Percentiles rank a stretch among this genome's conserved stretches.
Conservation (phyloP, 805 yeast species). For the Candida palmyrensis region DNA sequence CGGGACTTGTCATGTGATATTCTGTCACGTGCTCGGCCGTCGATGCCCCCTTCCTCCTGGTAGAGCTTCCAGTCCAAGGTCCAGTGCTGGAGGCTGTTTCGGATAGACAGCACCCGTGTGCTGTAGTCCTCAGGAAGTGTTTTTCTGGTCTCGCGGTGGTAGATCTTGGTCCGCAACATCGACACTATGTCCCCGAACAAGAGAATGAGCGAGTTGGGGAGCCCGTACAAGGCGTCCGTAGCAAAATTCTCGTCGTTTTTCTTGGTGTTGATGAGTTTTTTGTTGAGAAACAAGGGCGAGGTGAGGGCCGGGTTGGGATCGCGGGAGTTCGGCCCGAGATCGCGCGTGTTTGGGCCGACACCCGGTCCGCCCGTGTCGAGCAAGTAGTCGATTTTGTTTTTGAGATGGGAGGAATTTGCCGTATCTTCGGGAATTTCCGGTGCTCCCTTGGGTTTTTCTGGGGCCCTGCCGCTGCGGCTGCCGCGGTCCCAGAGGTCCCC, state of each 20-base stretch:
- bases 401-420: conserved; percentile 8
- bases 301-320: conserved; percentile 13
- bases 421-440: too few relatives aligned
- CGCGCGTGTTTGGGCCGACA: neutral
- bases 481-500: conserved; percentile 24
- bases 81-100: conserved; percentile 58
- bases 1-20: too few relatives aligned
- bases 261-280: conserved; percentile 40
- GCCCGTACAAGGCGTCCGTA: conserved; percentile 77
- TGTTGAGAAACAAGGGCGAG: conserved; percentile 37
- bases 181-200: conserved; percentile 71
- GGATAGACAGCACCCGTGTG: conserved; percentile 23
- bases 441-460: too few relatives aligned
- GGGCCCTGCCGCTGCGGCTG: neutral
- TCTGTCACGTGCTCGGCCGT: conserved; percentile 3
- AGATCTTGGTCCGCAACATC: conserved; percentile 56
- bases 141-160: conserved; percentile 38
- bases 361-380: conserved; percentile 3
- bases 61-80: conserved; percentile 66
- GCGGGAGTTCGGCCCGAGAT: neutral
- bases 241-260: conserved; percentile 56
- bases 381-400: conserved; percentile 16
- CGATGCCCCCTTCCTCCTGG: conserved; percentile 6
- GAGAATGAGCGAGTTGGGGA: conserved; percentile 74
- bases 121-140: conserved; percentile 20